Evolutionary conservation across 2,329 filamentous ascomycete species (phyloP).

Genomic region (Scytalidium sp.): DNA sequence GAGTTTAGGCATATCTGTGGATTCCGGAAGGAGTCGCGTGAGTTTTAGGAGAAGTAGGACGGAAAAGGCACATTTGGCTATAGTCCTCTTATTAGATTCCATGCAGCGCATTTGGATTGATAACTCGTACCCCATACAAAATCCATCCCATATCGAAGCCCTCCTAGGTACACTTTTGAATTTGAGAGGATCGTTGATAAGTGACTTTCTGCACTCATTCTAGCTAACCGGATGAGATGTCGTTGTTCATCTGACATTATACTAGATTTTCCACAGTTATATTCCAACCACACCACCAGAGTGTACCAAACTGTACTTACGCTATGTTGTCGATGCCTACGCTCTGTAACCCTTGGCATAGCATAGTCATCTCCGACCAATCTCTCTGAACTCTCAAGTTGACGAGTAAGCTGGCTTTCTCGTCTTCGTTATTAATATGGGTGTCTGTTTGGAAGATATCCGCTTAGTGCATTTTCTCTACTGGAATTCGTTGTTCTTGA

Average conservation of each 20-base stretch:
- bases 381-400: constrained; percentile 50
- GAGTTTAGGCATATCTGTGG: constrained; percentile 28
- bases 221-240: constrained; percentile 46
- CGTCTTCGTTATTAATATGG: constrained; percentile 14
- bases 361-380: constrained; percentile 49
- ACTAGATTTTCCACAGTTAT: constrained; percentile 12
- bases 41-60: constrained; percentile 52
- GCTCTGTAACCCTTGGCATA: constrained; percentile 44
- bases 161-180: constrained; percentile 43
- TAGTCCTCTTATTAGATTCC: neutral
- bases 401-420: constrained; percentile 35
- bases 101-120: neutral
- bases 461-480: neutral
- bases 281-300: neutral
- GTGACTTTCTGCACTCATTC: constrained; percentile 47
- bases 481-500: neutral
- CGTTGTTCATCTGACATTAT: constrained; percentile 47
- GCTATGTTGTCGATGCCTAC: constrained; percentile 47
- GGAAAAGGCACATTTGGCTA: constrained; percentile 54
- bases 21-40: constrained; percentile 44
- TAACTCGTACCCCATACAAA: constrained; percentile 44
- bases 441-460: constrained; percentile 6
- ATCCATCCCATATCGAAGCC: constrained; percentile 52
- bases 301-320: constrained; percentile 11
- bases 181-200: constrained; percentile 44